A percentile compares a stretch with the other conserved stretches of the same genome.
Evolutionary conservation across 805 yeast genomes (phyloP).

Genomic region (Candida oleophila): DNA sequence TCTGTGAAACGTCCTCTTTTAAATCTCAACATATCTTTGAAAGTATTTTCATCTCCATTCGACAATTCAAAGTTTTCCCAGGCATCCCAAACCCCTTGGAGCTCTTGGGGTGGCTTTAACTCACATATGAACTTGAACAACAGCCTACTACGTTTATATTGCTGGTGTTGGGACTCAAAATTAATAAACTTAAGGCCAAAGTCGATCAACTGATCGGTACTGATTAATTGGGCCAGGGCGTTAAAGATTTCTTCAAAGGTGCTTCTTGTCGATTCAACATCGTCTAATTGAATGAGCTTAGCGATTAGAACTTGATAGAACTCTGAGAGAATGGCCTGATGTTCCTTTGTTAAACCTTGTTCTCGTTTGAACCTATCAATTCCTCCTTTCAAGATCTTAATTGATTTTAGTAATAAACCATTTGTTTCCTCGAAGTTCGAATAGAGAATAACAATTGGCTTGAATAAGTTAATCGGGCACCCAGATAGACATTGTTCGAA

Average conservation of each 20-base stretch:
- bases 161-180: conserved; percentile 54
- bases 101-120: conserved; percentile 20
- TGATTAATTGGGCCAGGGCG: conserved; percentile 40
- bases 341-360: background rate
- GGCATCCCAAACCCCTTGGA: conserved; percentile 46
- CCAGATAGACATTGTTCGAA: conserved; percentile 62
- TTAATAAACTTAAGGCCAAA: conserved; percentile 55
- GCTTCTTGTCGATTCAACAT: conserved; percentile 21
- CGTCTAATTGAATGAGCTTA: conserved; percentile 11
- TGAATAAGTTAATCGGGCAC: conserved; percentile 49
- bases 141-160: conserved; percentile 60
- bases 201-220: conserved; percentile 3
- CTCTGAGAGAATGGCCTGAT: background rate
- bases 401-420: conserved; percentile 52
- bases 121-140: conserved; percentile 44
- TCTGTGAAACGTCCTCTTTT: conserved; percentile 44
- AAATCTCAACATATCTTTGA: conserved; percentile 67
- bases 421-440: conserved; percentile 58
- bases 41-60: conserved; percentile 68
- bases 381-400: conserved; percentile 21
- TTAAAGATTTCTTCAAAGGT: conserved; percentile 45
- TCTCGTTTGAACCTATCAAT: conserved; percentile 10
- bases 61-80: conserved; percentile 79
- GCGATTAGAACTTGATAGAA: background rate
- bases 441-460: conserved; percentile 53